Conservation (phyloP, 257 asterid species). For the Penstemon eatonii region DNA sequence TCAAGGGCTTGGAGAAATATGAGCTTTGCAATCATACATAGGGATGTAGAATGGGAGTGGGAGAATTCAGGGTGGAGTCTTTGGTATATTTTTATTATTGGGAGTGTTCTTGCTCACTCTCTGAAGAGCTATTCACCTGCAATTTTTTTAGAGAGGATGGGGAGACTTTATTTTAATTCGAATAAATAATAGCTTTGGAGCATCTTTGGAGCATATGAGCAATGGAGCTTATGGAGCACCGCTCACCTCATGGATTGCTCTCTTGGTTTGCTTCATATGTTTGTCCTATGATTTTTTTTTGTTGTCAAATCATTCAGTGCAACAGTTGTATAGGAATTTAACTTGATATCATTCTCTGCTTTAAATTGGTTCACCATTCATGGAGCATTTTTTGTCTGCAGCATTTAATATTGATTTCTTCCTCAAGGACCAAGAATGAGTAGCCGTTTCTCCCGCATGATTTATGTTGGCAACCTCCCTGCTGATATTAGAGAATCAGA, state of each 20-base stretch:
- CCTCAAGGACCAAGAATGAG: conserved; percentile 67
- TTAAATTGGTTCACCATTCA: conserved; percentile 29
- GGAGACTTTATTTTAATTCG: conserved; percentile 71
- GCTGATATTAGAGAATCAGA: conserved; percentile 88
- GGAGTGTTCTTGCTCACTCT: conserved; percentile 90
- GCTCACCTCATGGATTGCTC: conserved; percentile 98
- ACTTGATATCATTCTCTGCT: conserved; percentile 26
- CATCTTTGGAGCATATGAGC: conserved; percentile 91
- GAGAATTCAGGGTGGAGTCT: conserved; percentile 88
- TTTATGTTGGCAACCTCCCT: conserved; percentile 97
- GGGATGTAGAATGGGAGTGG: conserved; percentile 98
- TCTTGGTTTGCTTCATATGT: conserved; percentile 97
- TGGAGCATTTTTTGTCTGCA: conserved; percentile 35
- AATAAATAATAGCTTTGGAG: conserved; percentile 78
- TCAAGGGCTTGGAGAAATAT: conserved; percentile 93
- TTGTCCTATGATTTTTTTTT: conserved; percentile 41
- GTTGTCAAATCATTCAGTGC: conserved; percentile 39
- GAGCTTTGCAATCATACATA: conserved; percentile 98
- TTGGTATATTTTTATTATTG: conserved; percentile 70
- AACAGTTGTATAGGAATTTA: conserved; percentile 29
- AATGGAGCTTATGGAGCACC: conserved; percentile 98
- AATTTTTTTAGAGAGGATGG: conserved; percentile 68
- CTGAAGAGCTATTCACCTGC: conserved; percentile 87
- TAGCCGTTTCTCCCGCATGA: conserved; percentile 92
- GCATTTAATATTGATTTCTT: conserved; percentile 37